A percentile compares a stretch with the other conserved stretches of the same genome.
phyloP scores from a whole-genome alignment of 2,329 filamentous ascomycete species.

The Chrysosporium keratinophilum region DNA sequence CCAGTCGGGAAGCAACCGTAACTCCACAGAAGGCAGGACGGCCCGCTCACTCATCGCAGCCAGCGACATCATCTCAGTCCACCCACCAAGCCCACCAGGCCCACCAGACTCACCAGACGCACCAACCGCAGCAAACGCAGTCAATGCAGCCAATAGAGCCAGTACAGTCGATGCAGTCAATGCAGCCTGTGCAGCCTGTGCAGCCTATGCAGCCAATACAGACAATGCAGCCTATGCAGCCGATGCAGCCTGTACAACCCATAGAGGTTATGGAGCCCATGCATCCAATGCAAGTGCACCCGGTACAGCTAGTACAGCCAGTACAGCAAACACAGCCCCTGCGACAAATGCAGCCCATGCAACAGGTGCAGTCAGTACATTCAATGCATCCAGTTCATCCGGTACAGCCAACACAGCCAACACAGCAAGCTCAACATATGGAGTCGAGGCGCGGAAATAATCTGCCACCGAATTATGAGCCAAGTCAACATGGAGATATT shows the following conservation, averaged over 20 bases:
- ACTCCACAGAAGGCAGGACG: conserved; percentile 43
- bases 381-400: background rate
- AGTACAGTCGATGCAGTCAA: conserved; percentile 1
- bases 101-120: background rate
- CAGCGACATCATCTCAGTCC: conserved; percentile 9
- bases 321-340: conserved; percentile 10
- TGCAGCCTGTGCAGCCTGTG: background rate
- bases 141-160: background rate
- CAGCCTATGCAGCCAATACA: conserved; percentile 1
- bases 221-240: conserved; percentile 3
- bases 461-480: conserved; percentile 38
- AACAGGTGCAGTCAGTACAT: background rate
- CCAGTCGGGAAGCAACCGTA: conserved; percentile 43
- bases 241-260: background rate
- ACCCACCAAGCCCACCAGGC: background rate
- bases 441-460: conserved; percentile 28
- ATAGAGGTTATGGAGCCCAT: background rate
- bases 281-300: background rate
- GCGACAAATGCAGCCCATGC: conserved; percentile 14
- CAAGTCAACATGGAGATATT: conserved; percentile 55
- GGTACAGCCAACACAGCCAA: background rate
- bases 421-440: background rate
- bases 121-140: conserved; percentile 11
- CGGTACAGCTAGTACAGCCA: conserved; percentile 15
- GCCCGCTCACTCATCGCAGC: conserved; percentile 20